Percentiles rank a stretch among this genome's conserved stretches.
Conservation (phyloP, 345 rosid species). For the Citrus unshiu region DNA sequence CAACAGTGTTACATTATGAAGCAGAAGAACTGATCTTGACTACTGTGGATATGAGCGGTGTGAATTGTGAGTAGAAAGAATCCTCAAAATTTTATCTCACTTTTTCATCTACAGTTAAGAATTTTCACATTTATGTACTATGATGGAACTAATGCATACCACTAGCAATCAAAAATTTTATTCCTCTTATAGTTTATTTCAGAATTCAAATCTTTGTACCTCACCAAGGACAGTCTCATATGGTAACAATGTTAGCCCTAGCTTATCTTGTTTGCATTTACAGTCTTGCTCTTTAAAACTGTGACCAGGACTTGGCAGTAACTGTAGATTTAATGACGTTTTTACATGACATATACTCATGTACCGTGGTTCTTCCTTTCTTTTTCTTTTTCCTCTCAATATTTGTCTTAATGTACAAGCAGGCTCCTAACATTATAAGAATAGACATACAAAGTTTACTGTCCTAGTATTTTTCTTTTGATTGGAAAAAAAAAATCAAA, state of each 20-base stretch:
- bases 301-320: neutral
- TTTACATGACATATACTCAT: neutral
- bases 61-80: neutral
- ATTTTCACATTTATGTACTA: slow-evolving; percentile 19
- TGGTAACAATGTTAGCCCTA: neutral
- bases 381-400: neutral
- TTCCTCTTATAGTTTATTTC: slow-evolving; percentile 1
- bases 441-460: too few relatives aligned
- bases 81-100: neutral
- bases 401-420: too few relatives aligned
- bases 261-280: neutral
- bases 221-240: neutral
- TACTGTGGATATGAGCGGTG: neutral
- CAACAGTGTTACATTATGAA: neutral
- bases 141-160: slow-evolving; percentile 13
- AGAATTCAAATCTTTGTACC: neutral
- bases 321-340: neutral
- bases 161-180: neutral
- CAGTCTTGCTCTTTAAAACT: neutral
- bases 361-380: neutral
- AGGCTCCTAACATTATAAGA: too few relatives aligned
- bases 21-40: slow-evolving; percentile 11
- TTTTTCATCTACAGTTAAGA: slow-evolving; percentile 14
- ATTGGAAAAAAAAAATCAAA: too few relatives aligned
- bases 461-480: too few relatives aligned